A percentile compares a stretch with the other conserved stretches of the same genome.
Evolutionary conservation across 768 basidiomycete species (phyloP).

Genomic region (Hemileccinum rubropunctum): DNA sequence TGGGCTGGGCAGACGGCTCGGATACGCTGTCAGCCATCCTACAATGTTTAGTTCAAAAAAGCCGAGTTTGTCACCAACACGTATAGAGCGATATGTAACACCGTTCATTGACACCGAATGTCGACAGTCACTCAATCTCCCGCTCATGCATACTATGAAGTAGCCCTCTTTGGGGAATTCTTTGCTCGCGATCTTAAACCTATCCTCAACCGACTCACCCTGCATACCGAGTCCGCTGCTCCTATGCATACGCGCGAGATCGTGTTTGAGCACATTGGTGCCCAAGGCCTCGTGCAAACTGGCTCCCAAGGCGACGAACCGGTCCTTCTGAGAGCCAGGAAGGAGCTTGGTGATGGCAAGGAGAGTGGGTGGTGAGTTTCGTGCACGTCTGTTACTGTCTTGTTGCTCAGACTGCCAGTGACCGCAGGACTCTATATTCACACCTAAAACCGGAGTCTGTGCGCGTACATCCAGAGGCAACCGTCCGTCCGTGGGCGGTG

Average conservation of each 20-base stretch:
- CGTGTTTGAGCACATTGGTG: conserved; percentile 78
- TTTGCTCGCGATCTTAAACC: conserved; percentile 71
- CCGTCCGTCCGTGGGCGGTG: conserved; percentile 82
- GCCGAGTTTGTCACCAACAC: background rate
- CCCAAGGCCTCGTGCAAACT: conserved; percentile 55
- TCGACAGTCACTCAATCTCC: conserved; percentile 26
- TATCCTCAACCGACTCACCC: conserved; percentile 77
- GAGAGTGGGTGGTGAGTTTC: conserved; percentile 57
- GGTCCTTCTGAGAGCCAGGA: conserved; percentile 67
- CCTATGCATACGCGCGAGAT: conserved; percentile 75
- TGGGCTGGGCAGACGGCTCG: conserved; percentile 13
- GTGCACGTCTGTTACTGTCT: background rate
- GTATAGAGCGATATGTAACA: too few relatives aligned
- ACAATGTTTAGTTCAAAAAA: too few relatives aligned
- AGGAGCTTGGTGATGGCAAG: conserved; percentile 60
- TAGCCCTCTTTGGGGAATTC: conserved; percentile 81
- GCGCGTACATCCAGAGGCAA: conserved; percentile 80
- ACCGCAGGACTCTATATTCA: conserved; percentile 79
- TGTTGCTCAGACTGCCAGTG: background rate
- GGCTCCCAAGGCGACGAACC: conserved; percentile 53
- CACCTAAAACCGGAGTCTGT: conserved; percentile 84
- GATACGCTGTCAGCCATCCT: conserved; percentile 14
- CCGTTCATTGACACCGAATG: too few relatives aligned
- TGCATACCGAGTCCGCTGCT: conserved; percentile 75
- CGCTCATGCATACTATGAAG: conserved; percentile 73